These are phyloP conservation scores for Tylopilus rubrobrunneus DNA, from an alignment of 768 basidiomycete genomes.

Conservation along the genomic window DNA sequence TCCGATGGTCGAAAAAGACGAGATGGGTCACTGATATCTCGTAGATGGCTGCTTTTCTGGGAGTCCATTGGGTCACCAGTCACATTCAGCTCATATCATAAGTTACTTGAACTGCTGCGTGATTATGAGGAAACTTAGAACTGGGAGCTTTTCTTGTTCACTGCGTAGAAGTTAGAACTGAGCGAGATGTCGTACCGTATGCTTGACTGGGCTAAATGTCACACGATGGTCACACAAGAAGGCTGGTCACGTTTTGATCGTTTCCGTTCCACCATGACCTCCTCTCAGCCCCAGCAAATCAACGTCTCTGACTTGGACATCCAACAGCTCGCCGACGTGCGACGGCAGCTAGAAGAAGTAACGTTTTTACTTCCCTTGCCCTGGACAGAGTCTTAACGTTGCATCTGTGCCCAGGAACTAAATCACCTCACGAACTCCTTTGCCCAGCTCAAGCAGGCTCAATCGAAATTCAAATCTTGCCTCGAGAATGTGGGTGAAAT, in stretches of 20 bases:
- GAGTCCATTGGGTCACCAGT: too few relatives aligned
- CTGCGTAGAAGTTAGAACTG: too few relatives aligned
- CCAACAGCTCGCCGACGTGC: constrained; percentile 82
- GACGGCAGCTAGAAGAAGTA: constrained; percentile 90
- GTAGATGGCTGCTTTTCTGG: too few relatives aligned
- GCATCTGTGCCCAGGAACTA: constrained; percentile 61
- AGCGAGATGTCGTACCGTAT: too few relatives aligned
- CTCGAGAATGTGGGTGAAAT: constrained; percentile 76
- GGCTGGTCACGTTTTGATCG: constrained; percentile 5
- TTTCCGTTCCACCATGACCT: constrained; percentile 30
- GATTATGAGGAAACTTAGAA: too few relatives aligned
- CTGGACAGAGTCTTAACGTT: not conserved
- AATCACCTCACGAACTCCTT: constrained; percentile 90
- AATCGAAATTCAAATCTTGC: constrained; percentile 87
- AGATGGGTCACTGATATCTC: too few relatives aligned
- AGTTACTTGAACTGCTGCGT: too few relatives aligned
- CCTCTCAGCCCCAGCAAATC: constrained; percentile 60
- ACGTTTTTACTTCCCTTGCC: not conserved
- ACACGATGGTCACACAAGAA: constrained; percentile 5
- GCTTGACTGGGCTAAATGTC: constrained; percentile 1
- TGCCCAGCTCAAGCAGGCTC: constrained; percentile 87
- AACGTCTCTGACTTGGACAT: constrained; percentile 81
- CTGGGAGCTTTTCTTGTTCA: too few relatives aligned
- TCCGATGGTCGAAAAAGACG: too few relatives aligned
- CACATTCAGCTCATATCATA: too few relatives aligned